phyloP scores from a whole-genome alignment of 2,329 filamentous ascomycete genomes.

The Nothomitra cinnamomea region DNA sequence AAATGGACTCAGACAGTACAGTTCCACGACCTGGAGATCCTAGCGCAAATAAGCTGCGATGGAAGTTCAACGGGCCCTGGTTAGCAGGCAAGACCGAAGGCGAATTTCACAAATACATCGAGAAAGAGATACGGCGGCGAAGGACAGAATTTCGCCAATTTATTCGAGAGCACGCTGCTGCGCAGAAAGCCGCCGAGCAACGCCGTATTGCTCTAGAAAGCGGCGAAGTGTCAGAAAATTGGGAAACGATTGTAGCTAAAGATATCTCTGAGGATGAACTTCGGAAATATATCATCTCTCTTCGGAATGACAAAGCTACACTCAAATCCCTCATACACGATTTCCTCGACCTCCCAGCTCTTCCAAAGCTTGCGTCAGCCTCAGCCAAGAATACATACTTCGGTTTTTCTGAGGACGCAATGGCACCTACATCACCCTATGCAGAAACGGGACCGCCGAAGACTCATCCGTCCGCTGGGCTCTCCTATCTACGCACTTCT shows the following conservation, averaged over 20 bases:
- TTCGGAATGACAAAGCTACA: slow-evolving; percentile 9
- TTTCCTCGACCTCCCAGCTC: slow-evolving; percentile 13
- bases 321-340: slow-evolving; percentile 9
- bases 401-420: slow-evolving; percentile 20
- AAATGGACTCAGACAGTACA: slow-evolving; percentile 2
- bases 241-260: not conserved
- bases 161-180: slow-evolving; percentile 22
- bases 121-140: slow-evolving; percentile 34
- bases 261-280: slow-evolving; percentile 11
- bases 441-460: slow-evolving; percentile 37
- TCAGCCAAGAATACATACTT: too few relatives aligned
- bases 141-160: slow-evolving; percentile 38
- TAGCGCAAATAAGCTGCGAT: slow-evolving; percentile 26
- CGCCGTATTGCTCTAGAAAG: slow-evolving; percentile 14
- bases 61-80: slow-evolving; percentile 53
- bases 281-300: slow-evolving; percentile 8
- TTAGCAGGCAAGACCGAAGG: slow-evolving; percentile 44
- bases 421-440: slow-evolving; percentile 33
- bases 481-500: slow-evolving; percentile 42
- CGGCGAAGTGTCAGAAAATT: slow-evolving; percentile 1
- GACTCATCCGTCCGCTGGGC: slow-evolving; percentile 43
- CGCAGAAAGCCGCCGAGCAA: slow-evolving; percentile 29
- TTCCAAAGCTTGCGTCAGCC: slow-evolving; percentile 22
- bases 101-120: slow-evolving; percentile 39
- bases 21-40: not conserved